Percentiles rank a stretch among this genome's conserved stretches.
Conservation (phyloP, 2,329 filamentous ascomycete species). For the Septoria petroselini region DNA sequence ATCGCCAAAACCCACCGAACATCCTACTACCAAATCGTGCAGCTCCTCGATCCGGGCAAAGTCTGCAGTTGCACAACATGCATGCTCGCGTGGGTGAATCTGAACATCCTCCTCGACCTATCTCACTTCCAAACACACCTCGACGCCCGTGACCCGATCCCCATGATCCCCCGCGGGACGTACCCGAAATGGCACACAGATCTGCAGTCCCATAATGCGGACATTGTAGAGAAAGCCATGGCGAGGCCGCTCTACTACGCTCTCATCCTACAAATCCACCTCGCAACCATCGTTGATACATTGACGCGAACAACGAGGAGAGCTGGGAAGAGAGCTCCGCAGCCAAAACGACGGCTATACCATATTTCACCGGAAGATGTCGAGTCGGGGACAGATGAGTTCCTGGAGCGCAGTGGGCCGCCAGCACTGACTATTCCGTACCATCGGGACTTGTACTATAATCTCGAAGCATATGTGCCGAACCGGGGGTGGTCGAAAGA, state of each 20-base stretch:
- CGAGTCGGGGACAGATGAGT: conserved; percentile 48
- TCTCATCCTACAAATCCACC: conserved; percentile 48
- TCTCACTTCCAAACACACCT: conserved; percentile 55
- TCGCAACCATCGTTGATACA: conserved; percentile 47
- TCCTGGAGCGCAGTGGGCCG: conserved; percentile 52
- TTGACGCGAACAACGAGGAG: conserved; percentile 41
- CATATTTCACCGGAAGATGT: conserved; percentile 49
- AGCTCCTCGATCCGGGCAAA: conserved; percentile 45
- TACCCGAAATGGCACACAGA: conserved; percentile 51
- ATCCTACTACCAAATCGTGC: conserved; percentile 55
- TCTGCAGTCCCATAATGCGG: conserved; percentile 46
- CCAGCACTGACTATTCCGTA: conserved; percentile 54
- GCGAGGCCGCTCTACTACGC: conserved; percentile 52
- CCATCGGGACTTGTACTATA: conserved; percentile 58
- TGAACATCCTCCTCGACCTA: conserved; percentile 56
- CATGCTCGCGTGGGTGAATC: conserved; percentile 55
- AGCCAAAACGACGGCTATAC: conserved; percentile 40
- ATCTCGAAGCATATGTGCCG: conserved; percentile 57
- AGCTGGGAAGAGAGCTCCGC: conserved; percentile 17
- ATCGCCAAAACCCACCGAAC: conserved; percentile 49
- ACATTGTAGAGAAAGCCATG: conserved; percentile 48
- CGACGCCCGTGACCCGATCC: conserved; percentile 52
- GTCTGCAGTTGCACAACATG: conserved; percentile 59
- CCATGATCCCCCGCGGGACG: conserved; percentile 50
- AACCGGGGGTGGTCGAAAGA: conserved; percentile 54